phyloP scores from a whole-genome alignment of 2,329 filamentous ascomycete species.

The Ceratocystis huliohia region DNA sequence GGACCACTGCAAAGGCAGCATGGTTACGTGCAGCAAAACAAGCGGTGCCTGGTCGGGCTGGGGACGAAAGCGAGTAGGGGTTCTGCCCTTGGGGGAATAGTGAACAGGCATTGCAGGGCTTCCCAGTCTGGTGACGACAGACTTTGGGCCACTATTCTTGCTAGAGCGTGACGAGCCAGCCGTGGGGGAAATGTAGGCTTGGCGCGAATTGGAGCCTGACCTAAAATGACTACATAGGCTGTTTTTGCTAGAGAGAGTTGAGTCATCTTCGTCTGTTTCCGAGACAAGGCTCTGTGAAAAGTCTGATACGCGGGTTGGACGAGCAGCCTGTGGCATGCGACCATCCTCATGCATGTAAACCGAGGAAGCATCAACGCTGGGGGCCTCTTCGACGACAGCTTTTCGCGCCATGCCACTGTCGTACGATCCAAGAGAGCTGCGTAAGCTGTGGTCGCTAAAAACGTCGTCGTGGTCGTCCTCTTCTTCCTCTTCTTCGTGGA shows the following conservation, averaged over 20 bases:
- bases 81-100: conserved; percentile 43
- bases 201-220: conserved; percentile 55
- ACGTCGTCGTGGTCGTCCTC: conserved; percentile 34
- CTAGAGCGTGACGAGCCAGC: conserved; percentile 43
- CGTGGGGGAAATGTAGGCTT: conserved; percentile 60
- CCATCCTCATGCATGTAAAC: conserved; percentile 13
- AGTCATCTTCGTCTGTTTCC: conserved; percentile 29
- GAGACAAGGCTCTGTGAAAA: conserved; percentile 41
- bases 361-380: conserved; percentile 21
- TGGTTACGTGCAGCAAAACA: conserved; percentile 64
- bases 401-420: conserved; percentile 28
- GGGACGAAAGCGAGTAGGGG: conserved; percentile 46
- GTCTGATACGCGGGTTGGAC: conserved; percentile 38
- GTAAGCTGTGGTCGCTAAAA: conserved; percentile 45
- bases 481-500: conserved; percentile 35
- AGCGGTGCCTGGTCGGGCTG: conserved; percentile 52
- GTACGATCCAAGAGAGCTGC: conserved; percentile 44
- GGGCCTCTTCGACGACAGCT: conserved; percentile 14
- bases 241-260: conserved; percentile 30
- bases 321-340: conserved; percentile 26
- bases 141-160: conserved; percentile 34
- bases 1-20: conserved; percentile 55
- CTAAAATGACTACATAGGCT: conserved; percentile 53
- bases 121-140: conserved; percentile 42
- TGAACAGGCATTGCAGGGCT: conserved; percentile 41